Percentiles rank a stretch among this genome's conserved stretches.
These are phyloP conservation scores for Daldinia concentrica DNA, from an alignment of 495 filamentous ascomycete genomes.

Conservation along the genomic window DNA sequence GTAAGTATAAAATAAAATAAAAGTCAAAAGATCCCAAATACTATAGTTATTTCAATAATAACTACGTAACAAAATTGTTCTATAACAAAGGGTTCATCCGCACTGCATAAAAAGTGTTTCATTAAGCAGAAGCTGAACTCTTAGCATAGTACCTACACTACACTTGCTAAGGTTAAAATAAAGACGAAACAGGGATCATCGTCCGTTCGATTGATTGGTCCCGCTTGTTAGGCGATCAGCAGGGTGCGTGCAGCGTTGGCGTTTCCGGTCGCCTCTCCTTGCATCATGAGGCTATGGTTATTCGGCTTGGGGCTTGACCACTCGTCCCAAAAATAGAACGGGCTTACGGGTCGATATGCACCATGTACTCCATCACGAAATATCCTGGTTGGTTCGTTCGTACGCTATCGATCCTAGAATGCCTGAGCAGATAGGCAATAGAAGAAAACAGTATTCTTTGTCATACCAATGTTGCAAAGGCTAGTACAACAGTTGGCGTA, in stretches of 20 bases:
- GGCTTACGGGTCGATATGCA: slow-evolving; percentile 11
- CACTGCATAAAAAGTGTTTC: slow-evolving; percentile 1
- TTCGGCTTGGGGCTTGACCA: slow-evolving; percentile 7
- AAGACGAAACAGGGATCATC: slow-evolving; percentile 35
- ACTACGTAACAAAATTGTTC: not conserved
- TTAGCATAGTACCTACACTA: too few species aligned
- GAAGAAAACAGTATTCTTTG: slow-evolving; percentile 12
- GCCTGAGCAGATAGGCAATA: not conserved
- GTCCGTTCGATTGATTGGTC: slow-evolving; percentile 19
- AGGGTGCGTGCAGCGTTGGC: slow-evolving; percentile 32
- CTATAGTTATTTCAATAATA: not conserved
- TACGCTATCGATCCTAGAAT: slow-evolving; percentile 10
- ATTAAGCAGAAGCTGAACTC: not conserved
- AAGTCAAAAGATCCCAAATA: too few species aligned
- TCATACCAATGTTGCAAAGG: slow-evolving; percentile 25
- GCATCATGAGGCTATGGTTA: slow-evolving; percentile 38
- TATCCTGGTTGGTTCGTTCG: slow-evolving; percentile 16
- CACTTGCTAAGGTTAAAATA: slow-evolving; percentile 21
- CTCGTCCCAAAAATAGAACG: slow-evolving; percentile 17
- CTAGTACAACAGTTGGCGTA: slow-evolving; percentile 6
- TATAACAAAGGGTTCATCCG: not conserved
- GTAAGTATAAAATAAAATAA: not conserved
- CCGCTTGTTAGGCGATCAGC: slow-evolving; percentile 12
- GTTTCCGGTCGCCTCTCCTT: slow-evolving; percentile 34
- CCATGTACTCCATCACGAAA: too few species aligned